Percentiles rank a stretch among this genome's conserved stretches.
Conservation (phyloP, 192 early-diverging fungal genomes). For the Podila epicladia region DNA sequence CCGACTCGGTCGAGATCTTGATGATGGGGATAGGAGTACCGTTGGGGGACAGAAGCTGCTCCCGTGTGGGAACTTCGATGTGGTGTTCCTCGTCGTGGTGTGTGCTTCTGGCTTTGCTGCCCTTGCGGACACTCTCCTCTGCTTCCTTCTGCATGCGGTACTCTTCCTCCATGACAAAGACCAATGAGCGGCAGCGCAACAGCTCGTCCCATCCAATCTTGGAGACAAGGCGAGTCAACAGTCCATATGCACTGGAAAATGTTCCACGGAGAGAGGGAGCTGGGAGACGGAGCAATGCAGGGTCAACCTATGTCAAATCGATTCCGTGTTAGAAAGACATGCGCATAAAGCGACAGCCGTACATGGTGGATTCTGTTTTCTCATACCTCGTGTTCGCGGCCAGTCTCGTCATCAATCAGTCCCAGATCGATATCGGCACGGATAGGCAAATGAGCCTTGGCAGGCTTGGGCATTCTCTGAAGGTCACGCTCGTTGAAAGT, state of each 20-base stretch:
- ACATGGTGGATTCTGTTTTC: neutral
- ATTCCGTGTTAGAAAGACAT: neutral
- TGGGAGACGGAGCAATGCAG: conserved; percentile 83
- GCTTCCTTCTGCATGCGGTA: conserved; percentile 81
- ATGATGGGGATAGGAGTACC: conserved; percentile 50
- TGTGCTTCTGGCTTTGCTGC: conserved; percentile 16
- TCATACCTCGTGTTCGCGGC: conserved; percentile 63
- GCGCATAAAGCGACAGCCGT: neutral
- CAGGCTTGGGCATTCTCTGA: conserved; percentile 91
- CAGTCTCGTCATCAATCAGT: conserved; percentile 69
- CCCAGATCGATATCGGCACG: conserved; percentile 78
- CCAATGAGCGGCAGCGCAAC: conserved; percentile 82
- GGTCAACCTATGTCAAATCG: conserved; percentile 52
- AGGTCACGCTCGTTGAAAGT: conserved; percentile 88
- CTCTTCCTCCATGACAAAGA: conserved; percentile 99
- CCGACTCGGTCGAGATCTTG: conserved; percentile 49
- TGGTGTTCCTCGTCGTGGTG: conserved; percentile 6
- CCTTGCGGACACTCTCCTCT: conserved; percentile 72
- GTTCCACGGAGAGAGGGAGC: conserved; percentile 93
- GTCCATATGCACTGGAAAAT: conserved; percentile 87
- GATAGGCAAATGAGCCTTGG: conserved; percentile 89
- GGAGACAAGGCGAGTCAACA: conserved; percentile 82
- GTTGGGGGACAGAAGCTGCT: conserved; percentile 36
- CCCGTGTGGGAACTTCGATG: conserved; percentile 23
- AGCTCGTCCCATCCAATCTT: conserved; percentile 98